Evolutionary conservation across 1,284 basidiomycete species (phyloP).

Genomic region (Ustilago xerochloae): DNA sequence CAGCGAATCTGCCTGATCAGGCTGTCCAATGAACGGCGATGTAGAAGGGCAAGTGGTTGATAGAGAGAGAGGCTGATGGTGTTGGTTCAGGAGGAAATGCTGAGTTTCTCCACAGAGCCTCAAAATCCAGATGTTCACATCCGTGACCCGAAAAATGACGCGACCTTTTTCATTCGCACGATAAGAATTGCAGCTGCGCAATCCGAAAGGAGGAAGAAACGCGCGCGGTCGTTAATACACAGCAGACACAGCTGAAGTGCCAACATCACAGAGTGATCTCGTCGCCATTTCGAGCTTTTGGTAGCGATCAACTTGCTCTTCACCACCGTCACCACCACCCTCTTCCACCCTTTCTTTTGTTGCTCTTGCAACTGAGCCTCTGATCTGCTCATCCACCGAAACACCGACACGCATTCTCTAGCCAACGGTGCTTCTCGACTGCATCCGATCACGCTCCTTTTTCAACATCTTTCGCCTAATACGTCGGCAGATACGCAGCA

Average conservation of each 20-base stretch:
- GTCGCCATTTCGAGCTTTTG: conserved; percentile 10
- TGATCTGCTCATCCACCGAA: conserved; percentile 18
- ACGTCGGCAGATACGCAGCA: conserved; percentile 10
- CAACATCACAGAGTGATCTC: neutral
- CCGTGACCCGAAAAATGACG: conserved; percentile 4
- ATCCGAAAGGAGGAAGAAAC: neutral
- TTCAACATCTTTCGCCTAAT: neutral
- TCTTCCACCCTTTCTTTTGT: conserved; percentile 6
- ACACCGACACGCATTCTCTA: neutral
- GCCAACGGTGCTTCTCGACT: conserved; percentile 27
- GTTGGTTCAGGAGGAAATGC: neutral
- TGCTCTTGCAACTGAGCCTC: conserved; percentile 39
- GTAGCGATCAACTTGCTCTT: conserved; percentile 9
- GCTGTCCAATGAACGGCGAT: neutral
- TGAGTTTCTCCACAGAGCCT: neutral
- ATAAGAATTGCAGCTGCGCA: conserved; percentile 11
- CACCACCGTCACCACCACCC: conserved; percentile 13
- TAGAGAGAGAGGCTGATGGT: conserved; percentile 1
- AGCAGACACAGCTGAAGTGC: conserved; percentile 4
- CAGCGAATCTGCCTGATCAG: neutral
- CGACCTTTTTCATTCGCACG: conserved; percentile 19
- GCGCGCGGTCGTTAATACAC: conserved; percentile 3
- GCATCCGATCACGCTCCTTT: conserved; percentile 43
- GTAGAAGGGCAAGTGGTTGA: neutral
- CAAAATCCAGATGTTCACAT: too few species aligned